These are phyloP conservation scores for Seiridium cupressi DNA, from an alignment of 2,329 filamentous ascomycete genomes.

Conservation along the genomic window DNA sequence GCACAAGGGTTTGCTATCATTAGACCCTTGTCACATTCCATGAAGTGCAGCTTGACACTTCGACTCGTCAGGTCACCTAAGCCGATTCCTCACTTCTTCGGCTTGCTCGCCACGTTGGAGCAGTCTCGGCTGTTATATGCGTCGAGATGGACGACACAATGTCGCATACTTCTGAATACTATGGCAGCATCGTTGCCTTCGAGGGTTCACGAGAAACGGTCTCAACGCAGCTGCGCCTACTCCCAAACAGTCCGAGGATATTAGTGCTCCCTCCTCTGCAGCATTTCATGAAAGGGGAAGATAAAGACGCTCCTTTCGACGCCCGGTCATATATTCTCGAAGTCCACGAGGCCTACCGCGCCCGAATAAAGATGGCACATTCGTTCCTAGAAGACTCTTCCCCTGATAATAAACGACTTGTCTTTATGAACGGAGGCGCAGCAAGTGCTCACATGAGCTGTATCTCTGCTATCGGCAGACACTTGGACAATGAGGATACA, in stretches of 20 bases:
- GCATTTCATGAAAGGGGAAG: constrained; percentile 38
- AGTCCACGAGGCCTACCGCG: constrained; percentile 48
- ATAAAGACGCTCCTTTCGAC: constrained; percentile 30
- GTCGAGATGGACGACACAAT: constrained; percentile 17
- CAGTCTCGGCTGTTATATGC: too few relatives aligned
- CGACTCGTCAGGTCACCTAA: not conserved
- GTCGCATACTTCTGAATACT: constrained; percentile 21
- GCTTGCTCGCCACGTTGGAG: not conserved
- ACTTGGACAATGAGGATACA: constrained; percentile 48
- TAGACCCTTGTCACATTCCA: not conserved
- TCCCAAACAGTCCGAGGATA: constrained; percentile 58
- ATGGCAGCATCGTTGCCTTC: constrained; percentile 57
- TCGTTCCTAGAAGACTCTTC: constrained; percentile 49
- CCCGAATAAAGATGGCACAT: constrained; percentile 46
- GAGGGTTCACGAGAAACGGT: constrained; percentile 56
- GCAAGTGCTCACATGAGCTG: constrained; percentile 53
- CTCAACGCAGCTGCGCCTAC: constrained; percentile 57
- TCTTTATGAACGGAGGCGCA: constrained; percentile 61
- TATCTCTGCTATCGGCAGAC: constrained; percentile 51
- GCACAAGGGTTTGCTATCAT: not conserved
- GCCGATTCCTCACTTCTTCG: not conserved
- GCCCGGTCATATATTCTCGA: constrained; percentile 41
- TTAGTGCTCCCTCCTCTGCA: constrained; percentile 54
- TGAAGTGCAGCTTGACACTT: not conserved
- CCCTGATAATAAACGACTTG: constrained; percentile 48